Evolutionary conservation across 73 alveolate genomes (phyloP).

Genomic region (Paramecium sonneborni): DNA sequence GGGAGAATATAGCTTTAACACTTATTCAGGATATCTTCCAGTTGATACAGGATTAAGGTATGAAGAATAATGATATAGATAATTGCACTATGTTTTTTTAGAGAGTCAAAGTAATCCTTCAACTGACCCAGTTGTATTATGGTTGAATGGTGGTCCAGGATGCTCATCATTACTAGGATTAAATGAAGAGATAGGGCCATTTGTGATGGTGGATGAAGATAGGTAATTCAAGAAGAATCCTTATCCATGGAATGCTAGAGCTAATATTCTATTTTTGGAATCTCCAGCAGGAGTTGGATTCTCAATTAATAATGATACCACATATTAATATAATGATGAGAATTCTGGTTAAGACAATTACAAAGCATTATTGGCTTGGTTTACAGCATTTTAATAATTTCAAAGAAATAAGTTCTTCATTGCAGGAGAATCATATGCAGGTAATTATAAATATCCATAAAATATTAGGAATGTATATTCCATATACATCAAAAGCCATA

Average conservation of each 20-base stretch:
- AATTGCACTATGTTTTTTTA: constrained; percentile 73
- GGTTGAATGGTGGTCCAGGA: constrained; percentile 98
- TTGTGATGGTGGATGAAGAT: constrained; percentile 72
- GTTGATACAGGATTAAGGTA: constrained; percentile 23
- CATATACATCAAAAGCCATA: constrained; percentile 73
- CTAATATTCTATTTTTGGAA: constrained; percentile 86
- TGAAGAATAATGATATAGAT: background rate
- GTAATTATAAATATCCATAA: background rate
- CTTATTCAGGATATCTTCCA: constrained; percentile 25
- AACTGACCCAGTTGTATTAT: constrained; percentile 80
- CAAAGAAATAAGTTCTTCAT: constrained; percentile 78
- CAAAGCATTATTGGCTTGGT: constrained; percentile 60
- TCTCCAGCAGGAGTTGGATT: constrained; percentile 98
- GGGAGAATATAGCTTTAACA: background rate
- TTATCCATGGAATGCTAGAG: constrained; percentile 91
- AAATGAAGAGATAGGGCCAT: constrained; percentile 89
- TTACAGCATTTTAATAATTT: constrained; percentile 69
- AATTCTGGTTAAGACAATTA: constrained; percentile 61
- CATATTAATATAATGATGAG: constrained; percentile 46
- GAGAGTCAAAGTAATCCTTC: constrained; percentile 76
- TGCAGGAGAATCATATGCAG: constrained; percentile 96
- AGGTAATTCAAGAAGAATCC: constrained; percentile 74
- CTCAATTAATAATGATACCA: constrained; percentile 42
- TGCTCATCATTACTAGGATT: constrained; percentile 86
- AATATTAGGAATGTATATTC: constrained; percentile 78